Base-by-base conservation (phyloP, 106 monocot genomes). In the Narthecium ossifragum region DNA sequence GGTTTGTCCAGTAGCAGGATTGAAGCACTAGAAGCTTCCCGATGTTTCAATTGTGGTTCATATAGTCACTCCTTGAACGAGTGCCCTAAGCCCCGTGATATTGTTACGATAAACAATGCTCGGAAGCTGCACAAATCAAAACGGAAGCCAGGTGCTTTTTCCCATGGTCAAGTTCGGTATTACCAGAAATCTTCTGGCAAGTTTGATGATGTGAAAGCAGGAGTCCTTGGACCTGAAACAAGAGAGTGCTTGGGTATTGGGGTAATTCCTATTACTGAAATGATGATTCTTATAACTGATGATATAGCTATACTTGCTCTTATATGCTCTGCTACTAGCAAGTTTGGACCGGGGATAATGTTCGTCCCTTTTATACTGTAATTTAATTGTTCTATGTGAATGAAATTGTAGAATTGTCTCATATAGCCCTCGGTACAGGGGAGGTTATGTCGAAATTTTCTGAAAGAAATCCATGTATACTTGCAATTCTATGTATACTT, bases 11-110 rank as follows among this genome's bases (percentile, higher is more conserved):
- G 34, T 67, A 57, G 60, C 60, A 70, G 79, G 69, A 26, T 54
- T 0, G 62, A 51, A 30, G 51, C 65, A 43, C 29, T 71, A 22
- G 96, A 86, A 59, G 86, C 77, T 64, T 77, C 90, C 31, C 82
- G 96, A 6, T 96, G 96, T 66, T 96, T 90, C 65, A 96, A 90
- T 65, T 96, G 96, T 63, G 84, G 84, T 51, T 90, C 90, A 8
- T 96, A 96, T 41, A 76, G 81, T 71, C 96, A 96, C 62, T 60
- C 86, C n/a, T 50, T 96, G 39, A 96, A 79, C 74, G 86, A 96
- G 14, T 96, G 96, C 74, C 53, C 80, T 38, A 85, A 73, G 62
- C 90, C 90, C 32, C 96, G 83, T 58, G 84, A 96, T 61, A 71
- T 68, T 70, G 77, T 63, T 53, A 78, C 90, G 20, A 90, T 96